Evolutionary conservation across 1,284 basidiomycete genomes (phyloP).

Genomic region (Papiliotrema terrestris): DNA sequence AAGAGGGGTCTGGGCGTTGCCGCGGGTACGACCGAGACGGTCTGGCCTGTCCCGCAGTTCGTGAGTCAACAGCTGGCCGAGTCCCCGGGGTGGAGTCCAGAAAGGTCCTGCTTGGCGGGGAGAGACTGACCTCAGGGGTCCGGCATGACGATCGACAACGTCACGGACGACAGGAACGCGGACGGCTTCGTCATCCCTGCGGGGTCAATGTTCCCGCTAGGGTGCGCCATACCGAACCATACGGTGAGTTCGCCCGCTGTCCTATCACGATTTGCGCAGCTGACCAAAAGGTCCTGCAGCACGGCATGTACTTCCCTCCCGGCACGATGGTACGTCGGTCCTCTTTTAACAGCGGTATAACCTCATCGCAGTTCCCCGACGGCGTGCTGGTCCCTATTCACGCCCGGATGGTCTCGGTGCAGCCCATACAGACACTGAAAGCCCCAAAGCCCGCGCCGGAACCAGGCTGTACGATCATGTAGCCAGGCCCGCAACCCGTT

Average conservation of each 20-base stretch:
- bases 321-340: conserved; percentile 30
- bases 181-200: conserved; percentile 35
- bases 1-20: conserved; percentile 54
- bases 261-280: too few species aligned
- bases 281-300: conserved; percentile 15
- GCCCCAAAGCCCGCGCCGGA: conserved; percentile 7
- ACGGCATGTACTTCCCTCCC: conserved; percentile 37
- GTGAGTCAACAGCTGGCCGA: conserved; percentile 13
- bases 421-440: conserved; percentile 26
- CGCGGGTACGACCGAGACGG: conserved; percentile 54
- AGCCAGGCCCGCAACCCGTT: too few species aligned
- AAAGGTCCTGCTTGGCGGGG: too few species aligned
- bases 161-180: conserved; percentile 27
- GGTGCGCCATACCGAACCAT: conserved; percentile 29
- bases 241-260: conserved; percentile 1
- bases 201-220: conserved; percentile 37
- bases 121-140: conserved; percentile 14
- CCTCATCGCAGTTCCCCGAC: conserved; percentile 26
- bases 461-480: conserved; percentile 20
- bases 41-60: conserved; percentile 38
- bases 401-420: conserved; percentile 37
- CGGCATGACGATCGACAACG: conserved; percentile 30
- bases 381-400: conserved; percentile 39
- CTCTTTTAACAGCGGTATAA: too few species aligned
- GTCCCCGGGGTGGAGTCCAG: not conserved